Evolutionary conservation across 2,329 filamentous ascomycete species (phyloP).

Genomic region (Hirsutella minnesotensis): DNA sequence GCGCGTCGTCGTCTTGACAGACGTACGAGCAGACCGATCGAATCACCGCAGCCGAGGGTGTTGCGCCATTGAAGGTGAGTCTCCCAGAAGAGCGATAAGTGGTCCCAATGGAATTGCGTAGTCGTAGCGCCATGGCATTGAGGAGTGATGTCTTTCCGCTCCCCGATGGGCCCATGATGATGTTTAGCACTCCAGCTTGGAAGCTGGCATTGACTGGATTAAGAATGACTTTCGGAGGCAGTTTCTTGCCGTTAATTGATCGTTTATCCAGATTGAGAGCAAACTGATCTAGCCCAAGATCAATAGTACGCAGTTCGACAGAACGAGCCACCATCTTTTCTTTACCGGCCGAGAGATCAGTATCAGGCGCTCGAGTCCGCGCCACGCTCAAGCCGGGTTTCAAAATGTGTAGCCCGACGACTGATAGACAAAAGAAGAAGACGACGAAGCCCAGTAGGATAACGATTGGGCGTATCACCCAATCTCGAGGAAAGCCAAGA

Average conservation of each 20-base stretch:
- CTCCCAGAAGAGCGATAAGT: conserved; percentile 49
- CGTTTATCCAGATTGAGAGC: conserved; percentile 53
- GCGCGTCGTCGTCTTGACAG: conserved; percentile 65
- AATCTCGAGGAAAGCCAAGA: conserved; percentile 54
- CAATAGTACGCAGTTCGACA: conserved; percentile 44
- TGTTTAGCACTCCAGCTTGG: conserved; percentile 55
- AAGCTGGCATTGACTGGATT: conserved; percentile 57
- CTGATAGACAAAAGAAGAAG: conserved; percentile 50
- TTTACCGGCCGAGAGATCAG: conserved; percentile 56
- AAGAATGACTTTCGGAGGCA: conserved; percentile 48
- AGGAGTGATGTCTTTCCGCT: conserved; percentile 66
- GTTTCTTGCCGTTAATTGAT: conserved; percentile 35
- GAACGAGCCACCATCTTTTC: conserved; percentile 51
- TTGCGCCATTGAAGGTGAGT: conserved; percentile 58
- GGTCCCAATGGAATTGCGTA: conserved; percentile 50
- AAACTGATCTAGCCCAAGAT: conserved; percentile 53
- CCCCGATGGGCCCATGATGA: conserved; percentile 72
- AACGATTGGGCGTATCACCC: conserved; percentile 56
- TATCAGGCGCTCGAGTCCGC: conserved; percentile 44
- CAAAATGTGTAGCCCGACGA: conserved; percentile 49
- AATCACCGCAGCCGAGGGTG: conserved; percentile 56
- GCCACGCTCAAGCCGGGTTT: conserved; percentile 60
- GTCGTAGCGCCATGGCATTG: conserved; percentile 58
- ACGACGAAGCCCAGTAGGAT: conserved; percentile 48
- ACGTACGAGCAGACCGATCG: conserved; percentile 66